Evolutionary conservation across 345 rosid genomes (phyloP), one percentile per base, ranked within the genome.

Genomic region (Orychophragmus violaceus): DNA sequence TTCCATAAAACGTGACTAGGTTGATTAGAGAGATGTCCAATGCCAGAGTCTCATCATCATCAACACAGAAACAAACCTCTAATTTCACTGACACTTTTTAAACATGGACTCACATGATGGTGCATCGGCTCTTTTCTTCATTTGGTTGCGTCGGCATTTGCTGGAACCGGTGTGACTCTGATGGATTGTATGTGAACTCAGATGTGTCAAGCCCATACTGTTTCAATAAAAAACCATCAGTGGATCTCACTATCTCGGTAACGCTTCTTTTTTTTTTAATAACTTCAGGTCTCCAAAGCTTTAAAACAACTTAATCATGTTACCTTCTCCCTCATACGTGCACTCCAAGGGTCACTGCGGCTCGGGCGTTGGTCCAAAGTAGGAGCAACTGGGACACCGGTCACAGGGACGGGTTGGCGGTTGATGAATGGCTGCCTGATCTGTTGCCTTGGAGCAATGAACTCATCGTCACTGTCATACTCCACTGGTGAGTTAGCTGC

Each of bases 261-360:
- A 11, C 36, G 45, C 2, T 25, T 13, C 6, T 39, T 9, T 13
- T 8, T 2, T 16, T 10, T 23, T 21, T 16, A 1, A n/a, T n/a
- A 1, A 4, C 24, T 9, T 69, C 2, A 52, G 7, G 13, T 10
- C 14, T 59, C 50, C 3, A 5, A 10, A 44, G 28, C n/a, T 44
- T 16, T 33, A 6, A 42, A 37, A 7, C 8, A 7, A 5, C 14
- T 18, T 21, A n/a, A 19, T 46, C 5, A 62, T 45, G 49, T 33
- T 76, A 91, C 99, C 97, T 91, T 95, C 79, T 95, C 99, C 72
- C 93, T 83, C 99, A 95, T 87, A 10, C 97, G 91, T 66, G 96
- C 63, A 67, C 97, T 95, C 99, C 99, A 95, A 41, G 97, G 96
- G 80, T 95, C 99, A 72, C 81, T 95, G 78, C 97, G 87, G 85